Percentiles rank a stretch among this genome's conserved stretches.
Evolutionary conservation across 768 basidiomycete genomes (phyloP).

Genomic region (Vishniacozyma victoriae): DNA sequence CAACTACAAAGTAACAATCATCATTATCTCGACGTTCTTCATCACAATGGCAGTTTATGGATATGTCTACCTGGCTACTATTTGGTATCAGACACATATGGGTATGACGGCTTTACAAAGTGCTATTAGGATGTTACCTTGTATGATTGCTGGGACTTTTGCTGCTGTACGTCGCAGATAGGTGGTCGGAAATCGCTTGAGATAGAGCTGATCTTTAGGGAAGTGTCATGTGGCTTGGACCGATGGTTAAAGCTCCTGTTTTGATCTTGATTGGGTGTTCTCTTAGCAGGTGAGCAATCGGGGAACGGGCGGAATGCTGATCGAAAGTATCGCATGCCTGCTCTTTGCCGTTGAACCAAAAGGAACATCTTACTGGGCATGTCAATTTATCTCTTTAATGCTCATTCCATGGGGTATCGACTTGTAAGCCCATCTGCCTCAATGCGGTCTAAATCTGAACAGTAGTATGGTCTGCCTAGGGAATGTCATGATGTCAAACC

Average conservation of each 20-base stretch:
- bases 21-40: slow-evolving; percentile 15
- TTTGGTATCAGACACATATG: slow-evolving; percentile 33
- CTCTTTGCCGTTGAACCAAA: slow-evolving; percentile 27
- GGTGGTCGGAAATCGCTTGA: no score
- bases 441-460: not conserved
- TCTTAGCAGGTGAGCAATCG: slow-evolving; percentile 4
- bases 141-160: slow-evolving; percentile 14
- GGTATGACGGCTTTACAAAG: slow-evolving; percentile 13
- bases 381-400: slow-evolving; percentile 22
- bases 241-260: slow-evolving; percentile 10
- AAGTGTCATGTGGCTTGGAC: slow-evolving; percentile 11
- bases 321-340: not conserved
- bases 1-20: slow-evolving; percentile 9
- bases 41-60: slow-evolving; percentile 9
- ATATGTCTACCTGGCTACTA: slow-evolving; percentile 11
- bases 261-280: slow-evolving; percentile 14
- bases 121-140: slow-evolving; percentile 13
- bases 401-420: slow-evolving; percentile 27
- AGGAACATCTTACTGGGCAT: slow-evolving; percentile 27
- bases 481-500: slow-evolving; percentile 19
- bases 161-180: slow-evolving; percentile 1
- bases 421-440: slow-evolving; percentile 4
- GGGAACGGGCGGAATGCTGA: not conserved
- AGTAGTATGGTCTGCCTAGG: slow-evolving; percentile 10
- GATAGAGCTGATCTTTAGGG: no score